Evolutionary conservation across 169 alveolate genomes (phyloP).

Genomic region (Plasmodium gaboni): DNA sequence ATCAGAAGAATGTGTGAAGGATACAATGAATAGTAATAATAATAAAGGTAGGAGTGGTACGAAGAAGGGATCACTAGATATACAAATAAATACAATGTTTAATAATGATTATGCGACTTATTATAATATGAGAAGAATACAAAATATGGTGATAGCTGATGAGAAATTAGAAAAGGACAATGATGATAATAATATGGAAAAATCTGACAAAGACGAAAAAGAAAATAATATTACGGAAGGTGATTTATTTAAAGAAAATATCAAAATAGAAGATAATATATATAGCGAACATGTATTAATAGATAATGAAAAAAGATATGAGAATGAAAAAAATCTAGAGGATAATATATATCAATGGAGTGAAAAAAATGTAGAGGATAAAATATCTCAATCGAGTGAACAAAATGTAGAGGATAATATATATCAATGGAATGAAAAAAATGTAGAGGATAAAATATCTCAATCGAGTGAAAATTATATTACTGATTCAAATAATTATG

Average conservation of each 20-base stretch:
- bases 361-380: slow-evolving; percentile 58
- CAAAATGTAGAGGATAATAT: slow-evolving; percentile 36
- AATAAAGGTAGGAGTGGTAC: not conserved
- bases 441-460: not conserved
- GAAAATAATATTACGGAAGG: not conserved
- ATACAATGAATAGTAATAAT: not conserved
- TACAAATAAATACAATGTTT: not conserved
- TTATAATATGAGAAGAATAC: slow-evolving; percentile 11
- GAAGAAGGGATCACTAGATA: not conserved
- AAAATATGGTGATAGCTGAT: not conserved
- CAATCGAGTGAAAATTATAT: not conserved
- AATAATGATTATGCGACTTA: slow-evolving; percentile 16
- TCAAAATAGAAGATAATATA: slow-evolving; percentile 25
- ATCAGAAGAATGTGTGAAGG: not conserved
- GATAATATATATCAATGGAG: slow-evolving; percentile 20
- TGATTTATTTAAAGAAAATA: slow-evolving; percentile 25
- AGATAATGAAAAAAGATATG: slow-evolving; percentile 1
- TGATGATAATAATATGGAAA: not conserved
- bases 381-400: not conserved
- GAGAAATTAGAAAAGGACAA: not conserved
- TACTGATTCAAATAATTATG: not conserved
- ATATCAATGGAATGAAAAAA: not conserved
- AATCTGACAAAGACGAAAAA: slow-evolving; percentile 6
- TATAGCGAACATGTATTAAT: slow-evolving; percentile 51
- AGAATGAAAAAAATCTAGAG: not conserved